These are phyloP conservation scores for Eucalyptus sideroxylon DNA, from an alignment of 345 rosid species.

Conservation along the genomic window DNA sequence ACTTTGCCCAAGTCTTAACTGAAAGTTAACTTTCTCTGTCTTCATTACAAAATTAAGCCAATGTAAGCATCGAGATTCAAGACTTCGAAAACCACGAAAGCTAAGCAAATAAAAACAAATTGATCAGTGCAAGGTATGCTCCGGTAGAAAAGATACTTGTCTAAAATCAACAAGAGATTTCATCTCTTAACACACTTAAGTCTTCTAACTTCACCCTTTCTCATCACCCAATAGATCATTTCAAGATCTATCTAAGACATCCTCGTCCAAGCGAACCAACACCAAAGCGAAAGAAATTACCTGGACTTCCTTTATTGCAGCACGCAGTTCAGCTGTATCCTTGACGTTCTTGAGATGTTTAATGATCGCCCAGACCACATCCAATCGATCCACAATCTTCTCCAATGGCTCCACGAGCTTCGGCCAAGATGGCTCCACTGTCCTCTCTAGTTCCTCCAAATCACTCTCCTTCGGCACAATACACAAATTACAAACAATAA, in stretches of 20 bases:
- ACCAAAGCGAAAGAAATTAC: constrained; percentile 3
- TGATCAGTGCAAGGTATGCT: not conserved
- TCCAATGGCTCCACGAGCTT: constrained; percentile 84
- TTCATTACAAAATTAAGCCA: constrained; percentile 5
- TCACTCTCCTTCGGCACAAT: constrained; percentile 35
- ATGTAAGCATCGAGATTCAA: not conserved
- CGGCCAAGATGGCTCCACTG: constrained; percentile 74
- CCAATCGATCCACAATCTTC: constrained; percentile 55
- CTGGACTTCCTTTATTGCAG: constrained; percentile 92
- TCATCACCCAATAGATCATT: not conserved
- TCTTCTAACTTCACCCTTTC: not conserved
- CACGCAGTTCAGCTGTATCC: constrained; percentile 77
- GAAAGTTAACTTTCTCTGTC: constrained; percentile 69
- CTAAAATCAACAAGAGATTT: not conserved
- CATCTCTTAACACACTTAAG: not conserved
- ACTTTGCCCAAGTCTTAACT: constrained; percentile 70
- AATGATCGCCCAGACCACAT: constrained; percentile 66
- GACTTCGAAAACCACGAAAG: not conserved
- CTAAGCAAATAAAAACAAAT: not conserved
- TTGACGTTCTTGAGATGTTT: constrained; percentile 74
- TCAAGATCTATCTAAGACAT: not conserved
- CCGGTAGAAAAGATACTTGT: not conserved
- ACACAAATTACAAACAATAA: not conserved
- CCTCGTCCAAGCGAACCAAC: not conserved
- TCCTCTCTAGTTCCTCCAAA: constrained; percentile 55